Evolutionary conservation across 495 filamentous ascomycete species (phyloP), one percentile per base, ranked within the genome.

Genomic region (Annulohypoxylon nitens): DNA sequence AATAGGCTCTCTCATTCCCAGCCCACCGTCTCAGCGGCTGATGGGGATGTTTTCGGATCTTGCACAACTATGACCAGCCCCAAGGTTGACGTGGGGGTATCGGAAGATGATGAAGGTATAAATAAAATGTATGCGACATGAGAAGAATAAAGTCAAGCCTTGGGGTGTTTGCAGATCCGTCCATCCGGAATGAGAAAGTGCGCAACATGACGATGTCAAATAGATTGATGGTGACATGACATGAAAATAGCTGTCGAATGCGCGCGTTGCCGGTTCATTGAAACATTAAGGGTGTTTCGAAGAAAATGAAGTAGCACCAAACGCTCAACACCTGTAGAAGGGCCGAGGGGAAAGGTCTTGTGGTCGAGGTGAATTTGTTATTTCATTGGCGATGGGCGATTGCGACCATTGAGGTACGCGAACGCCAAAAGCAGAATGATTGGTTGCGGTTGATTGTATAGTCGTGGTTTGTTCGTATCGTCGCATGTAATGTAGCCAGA

Each of bases 291-390:
- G 65, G 61, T 45, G 64, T 69, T 69, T 47, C 50, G 59, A 73
- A 72, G 68, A 64, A 65, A 47, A 74, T 63, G 60, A 64, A 67
- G 48, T 8, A 58, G 11, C 77, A 75, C 75, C 75, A 78, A 70
- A 70, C 74, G 61, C 77, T 75, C 75, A 71, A 74, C 77, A 78
- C 72, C 65, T 73, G 63, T 60, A 55, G 64, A 72, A 71, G 74
- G 61, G 69, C 64, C 59, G 72, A 77, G 74, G 65, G 45, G 41
- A 66, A 57, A 70, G 20, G 45, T 53, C n/a, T 59, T 60, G 72
- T 51, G 66, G 73, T 75, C 36, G 70, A 64, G 64, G 26, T 61
- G 36, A 36, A 69, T 64, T 50, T 62, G 64, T 51, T 65, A 37
- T 70, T 69, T 70, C 45, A 33, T 66, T 61, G 47, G 12, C 63